These are phyloP conservation scores for Colletotrichum higginsianum DNA, from an alignment of 2,329 filamentous ascomycete genomes.

Conservation along the genomic window DNA sequence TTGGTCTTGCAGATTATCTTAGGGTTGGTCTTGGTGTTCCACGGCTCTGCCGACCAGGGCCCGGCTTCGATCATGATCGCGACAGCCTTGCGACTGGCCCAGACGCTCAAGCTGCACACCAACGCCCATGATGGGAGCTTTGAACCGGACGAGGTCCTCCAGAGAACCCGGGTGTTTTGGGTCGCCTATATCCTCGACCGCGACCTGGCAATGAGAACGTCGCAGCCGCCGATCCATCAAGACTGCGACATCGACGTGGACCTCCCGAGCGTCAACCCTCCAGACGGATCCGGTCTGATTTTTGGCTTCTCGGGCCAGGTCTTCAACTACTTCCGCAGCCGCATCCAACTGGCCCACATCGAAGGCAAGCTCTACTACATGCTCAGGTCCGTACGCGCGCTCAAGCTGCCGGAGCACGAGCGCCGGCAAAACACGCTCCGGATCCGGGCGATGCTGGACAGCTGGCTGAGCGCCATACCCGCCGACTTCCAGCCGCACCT, in stretches of 20 bases:
- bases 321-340: conserved; percentile 37
- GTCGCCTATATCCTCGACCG: conserved; percentile 51
- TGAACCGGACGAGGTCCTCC: conserved; percentile 44
- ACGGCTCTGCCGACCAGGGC: conserved; percentile 46
- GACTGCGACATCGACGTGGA: conserved; percentile 40
- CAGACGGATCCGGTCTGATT: conserved; percentile 28
- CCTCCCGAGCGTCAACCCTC: conserved; percentile 18
- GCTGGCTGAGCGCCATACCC: conserved; percentile 29
- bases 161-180: conserved; percentile 51
- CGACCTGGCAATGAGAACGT: conserved; percentile 20
- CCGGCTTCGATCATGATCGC: conserved; percentile 48
- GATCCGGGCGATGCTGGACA: conserved; percentile 28
- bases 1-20: conserved; percentile 50
- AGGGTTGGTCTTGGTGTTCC: conserved; percentile 48
- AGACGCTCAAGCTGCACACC: conserved; percentile 47
- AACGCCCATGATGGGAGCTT: conserved; percentile 39
- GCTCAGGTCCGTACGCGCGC: conserved; percentile 26
- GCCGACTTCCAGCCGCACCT: conserved; percentile 23
- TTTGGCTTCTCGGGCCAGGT: conserved; percentile 15
- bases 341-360: conserved; percentile 36
- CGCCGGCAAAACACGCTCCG: conserved; percentile 12
- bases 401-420: conserved; percentile 17
- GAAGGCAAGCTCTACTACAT: conserved; percentile 39
- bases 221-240: conserved; percentile 36
- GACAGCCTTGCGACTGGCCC: conserved; percentile 49